Evolutionary conservation across 2,329 filamentous ascomycete genomes (phyloP).

Genomic region (Fusarium dimerum): DNA sequence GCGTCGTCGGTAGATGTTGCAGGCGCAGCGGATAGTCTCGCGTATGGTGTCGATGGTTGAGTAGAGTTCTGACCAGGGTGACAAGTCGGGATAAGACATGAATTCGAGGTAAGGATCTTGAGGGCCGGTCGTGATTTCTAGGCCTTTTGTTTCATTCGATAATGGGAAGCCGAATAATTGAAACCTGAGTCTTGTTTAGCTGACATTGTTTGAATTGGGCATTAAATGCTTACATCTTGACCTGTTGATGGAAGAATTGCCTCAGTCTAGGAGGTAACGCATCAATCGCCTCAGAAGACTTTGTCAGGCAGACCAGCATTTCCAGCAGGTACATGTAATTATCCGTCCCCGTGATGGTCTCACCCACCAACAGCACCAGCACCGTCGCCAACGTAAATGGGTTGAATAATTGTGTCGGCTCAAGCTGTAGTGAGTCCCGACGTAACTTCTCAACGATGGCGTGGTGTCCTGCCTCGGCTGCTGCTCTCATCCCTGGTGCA

Average conservation of each 20-base stretch:
- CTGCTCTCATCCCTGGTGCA: constrained; percentile 29
- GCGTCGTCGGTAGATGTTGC: constrained; percentile 27
- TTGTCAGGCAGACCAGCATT: constrained; percentile 35
- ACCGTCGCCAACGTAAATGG: constrained; percentile 39
- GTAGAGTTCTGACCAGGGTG: constrained; percentile 18
- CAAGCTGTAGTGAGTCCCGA: constrained; percentile 30
- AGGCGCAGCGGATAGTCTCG: constrained; percentile 28
- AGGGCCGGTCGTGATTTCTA: constrained; percentile 20
- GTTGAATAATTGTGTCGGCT: constrained; percentile 35
- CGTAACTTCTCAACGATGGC: constrained; percentile 39
- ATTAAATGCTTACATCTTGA: constrained; percentile 28
- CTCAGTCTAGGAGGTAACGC: constrained; percentile 16
- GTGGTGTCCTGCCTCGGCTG: constrained; percentile 37
- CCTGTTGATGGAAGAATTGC: constrained; percentile 34
- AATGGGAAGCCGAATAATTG: constrained; percentile 33
- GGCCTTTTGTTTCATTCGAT: constrained; percentile 29
- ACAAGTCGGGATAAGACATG: constrained; percentile 25
- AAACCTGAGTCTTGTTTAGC: constrained; percentile 20
- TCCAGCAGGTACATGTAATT: constrained; percentile 39
- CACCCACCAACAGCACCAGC: constrained; percentile 40
- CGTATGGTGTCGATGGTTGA: constrained; percentile 22
- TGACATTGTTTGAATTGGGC: accelerated
- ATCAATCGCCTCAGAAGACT: constrained; percentile 19
- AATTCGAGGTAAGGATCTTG: constrained; percentile 31
- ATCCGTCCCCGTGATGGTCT: constrained; percentile 42